These are phyloP conservation scores for Xylaria sp. DNA, from an alignment of 2,329 filamentous ascomycete species.

Conservation along the genomic window DNA sequence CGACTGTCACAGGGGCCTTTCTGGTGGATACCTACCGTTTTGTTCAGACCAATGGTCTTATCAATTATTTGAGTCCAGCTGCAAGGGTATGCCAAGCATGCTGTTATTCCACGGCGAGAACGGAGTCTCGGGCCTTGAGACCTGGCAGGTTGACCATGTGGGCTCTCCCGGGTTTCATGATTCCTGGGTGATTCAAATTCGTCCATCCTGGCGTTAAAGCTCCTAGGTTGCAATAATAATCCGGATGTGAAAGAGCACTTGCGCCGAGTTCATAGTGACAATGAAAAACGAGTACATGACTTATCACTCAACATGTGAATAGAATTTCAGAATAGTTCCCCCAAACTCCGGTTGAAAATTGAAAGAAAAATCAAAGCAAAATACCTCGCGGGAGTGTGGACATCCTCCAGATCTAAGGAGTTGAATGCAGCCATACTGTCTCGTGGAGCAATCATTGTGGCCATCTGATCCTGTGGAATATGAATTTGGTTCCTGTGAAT, in stretches of 20 bases:
- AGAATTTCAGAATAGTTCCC: constrained; percentile 49
- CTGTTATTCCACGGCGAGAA: constrained; percentile 36
- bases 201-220: constrained; percentile 34
- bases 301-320: constrained; percentile 48
- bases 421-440: constrained; percentile 65
- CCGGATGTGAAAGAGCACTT: constrained; percentile 43
- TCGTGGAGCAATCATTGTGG: constrained; percentile 61
- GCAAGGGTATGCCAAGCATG: constrained; percentile 43
- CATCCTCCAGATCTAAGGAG: constrained; percentile 67
- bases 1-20: constrained; percentile 41
- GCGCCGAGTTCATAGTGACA: constrained; percentile 41
- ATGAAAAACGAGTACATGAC: constrained; percentile 47
- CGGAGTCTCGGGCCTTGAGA: constrained; percentile 44
- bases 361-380: constrained; percentile 62
- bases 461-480: constrained; percentile 59
- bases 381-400: constrained; percentile 71
- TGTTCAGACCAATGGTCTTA: constrained; percentile 14
- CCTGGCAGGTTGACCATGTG: constrained; percentile 38
- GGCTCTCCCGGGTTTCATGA: constrained; percentile 38
- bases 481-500: constrained; percentile 47
- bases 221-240: constrained; percentile 31
- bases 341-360: constrained; percentile 55
- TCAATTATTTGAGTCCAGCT: constrained; percentile 45
- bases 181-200: constrained; percentile 37
- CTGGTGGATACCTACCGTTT: constrained; percentile 33